Base-by-base conservation (phyloP, 2,329 filamentous ascomycete species). In the Fusarium stilboides region DNA sequence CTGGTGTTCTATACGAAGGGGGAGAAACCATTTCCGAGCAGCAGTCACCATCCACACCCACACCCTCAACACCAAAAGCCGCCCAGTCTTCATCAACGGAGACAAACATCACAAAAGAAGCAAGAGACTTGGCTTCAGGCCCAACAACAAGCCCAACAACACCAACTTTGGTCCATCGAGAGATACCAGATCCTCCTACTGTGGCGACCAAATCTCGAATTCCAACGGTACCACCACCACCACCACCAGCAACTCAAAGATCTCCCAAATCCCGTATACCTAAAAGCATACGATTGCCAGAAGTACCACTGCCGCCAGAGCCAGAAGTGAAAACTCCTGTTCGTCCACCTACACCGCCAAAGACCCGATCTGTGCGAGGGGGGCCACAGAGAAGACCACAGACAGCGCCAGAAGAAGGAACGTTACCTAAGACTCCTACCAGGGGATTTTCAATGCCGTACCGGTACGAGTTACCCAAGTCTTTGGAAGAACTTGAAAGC, bases 311-410 rank as follows among this genome's bases (percentile, higher is more conserved):
- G 17, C 67, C 67, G 12, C 67, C 67, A 36, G 67, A 70, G n/a
- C 67, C 53, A 15, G 46, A 37, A 28, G 49, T 56, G 26, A 62
- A 59, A 20, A 62, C 53, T 14, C 50, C 46, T 9, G 54, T 56
- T 33, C 67, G 63, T 14, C 67, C 67, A 19, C 67, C 67, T 26
- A 70, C 67, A 26, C 67, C 67, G 12, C 67, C 67, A 47, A 70
- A 70, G 34, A 46, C 67, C 15, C 62, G 67, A 46, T 33, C 46
- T 20, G 44, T 47, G 19, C 44, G 44, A 24, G 54, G 40, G 15
- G 54, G 42, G 17, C 15, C 26, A 19, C 47, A 57, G 40, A 43
- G 49, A 58, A 64, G 54, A 42, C 51, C 57, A 31, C 45, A 59
- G 43, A 52, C 51, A 31, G 58, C 60, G 28, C 54, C 58, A 24